These are phyloP conservation scores for Inga leiocalycina DNA, from an alignment of 306 rosid genomes.

Conservation along the genomic window DNA sequence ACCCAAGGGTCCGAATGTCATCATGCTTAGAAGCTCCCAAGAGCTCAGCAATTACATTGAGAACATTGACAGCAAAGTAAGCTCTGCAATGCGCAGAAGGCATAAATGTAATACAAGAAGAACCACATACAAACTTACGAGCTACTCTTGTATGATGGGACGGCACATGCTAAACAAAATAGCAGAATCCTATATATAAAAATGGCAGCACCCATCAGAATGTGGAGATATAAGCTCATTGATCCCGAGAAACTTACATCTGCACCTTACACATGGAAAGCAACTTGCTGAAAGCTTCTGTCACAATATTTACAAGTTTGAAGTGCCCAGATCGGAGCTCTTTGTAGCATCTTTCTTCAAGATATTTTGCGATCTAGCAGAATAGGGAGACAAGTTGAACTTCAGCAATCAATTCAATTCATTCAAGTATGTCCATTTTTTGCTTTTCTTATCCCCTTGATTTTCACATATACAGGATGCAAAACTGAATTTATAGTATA, in stretches of 20 bases:
- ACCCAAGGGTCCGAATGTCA: slow-evolving; percentile 69
- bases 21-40: slow-evolving; percentile 79
- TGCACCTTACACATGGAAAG: slow-evolving; percentile 85
- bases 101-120: neutral
- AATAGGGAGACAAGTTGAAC: slow-evolving; percentile 24
- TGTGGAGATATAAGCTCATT: slow-evolving; percentile 17
- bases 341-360: slow-evolving; percentile 91
- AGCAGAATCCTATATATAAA: neutral
- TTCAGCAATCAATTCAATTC: slow-evolving; percentile 33
- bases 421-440: neutral
- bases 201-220: slow-evolving; percentile 24
- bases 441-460: neutral
- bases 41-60: slow-evolving; percentile 77
- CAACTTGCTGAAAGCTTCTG: slow-evolving; percentile 78
- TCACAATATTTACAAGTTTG: slow-evolving; percentile 62
- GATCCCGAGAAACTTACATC: slow-evolving; percentile 68
- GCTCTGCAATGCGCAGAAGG: slow-evolving; percentile 59
- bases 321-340: slow-evolving; percentile 78
- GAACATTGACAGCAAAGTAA: slow-evolving; percentile 78
- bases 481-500: slow-evolving; percentile 13
- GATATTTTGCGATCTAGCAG: slow-evolving; percentile 84
- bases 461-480: neutral
- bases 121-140: neutral
- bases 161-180: neutral
- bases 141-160: neutral